Conservation (phyloP, 768 basidiomycete genomes). For the Phlegmacium glaucopus region DNA sequence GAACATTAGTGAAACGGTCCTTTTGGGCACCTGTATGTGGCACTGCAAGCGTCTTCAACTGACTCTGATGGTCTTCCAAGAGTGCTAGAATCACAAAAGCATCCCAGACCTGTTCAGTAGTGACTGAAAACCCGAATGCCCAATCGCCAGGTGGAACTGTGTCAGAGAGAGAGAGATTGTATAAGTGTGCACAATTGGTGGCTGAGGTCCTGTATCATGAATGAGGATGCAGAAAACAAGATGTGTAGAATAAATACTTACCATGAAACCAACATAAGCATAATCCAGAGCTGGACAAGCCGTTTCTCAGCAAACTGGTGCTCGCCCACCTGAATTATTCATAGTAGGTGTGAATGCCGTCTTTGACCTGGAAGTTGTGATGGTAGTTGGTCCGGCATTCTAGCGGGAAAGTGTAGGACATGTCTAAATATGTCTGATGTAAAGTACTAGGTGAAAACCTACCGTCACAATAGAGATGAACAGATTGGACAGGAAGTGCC, state of each 20-base stretch:
- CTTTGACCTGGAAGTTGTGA: background rate
- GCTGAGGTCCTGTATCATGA: conserved; percentile 7
- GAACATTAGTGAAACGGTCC: background rate
- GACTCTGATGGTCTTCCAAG: too few species aligned
- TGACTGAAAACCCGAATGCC: background rate
- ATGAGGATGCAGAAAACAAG: too few species aligned
- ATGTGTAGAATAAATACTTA: too few species aligned
- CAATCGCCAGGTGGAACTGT: too few species aligned
- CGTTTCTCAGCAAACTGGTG: conserved; percentile 13
- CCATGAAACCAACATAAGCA: conserved; percentile 7
- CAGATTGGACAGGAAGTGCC: background rate
- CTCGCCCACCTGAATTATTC: conserved; percentile 2
- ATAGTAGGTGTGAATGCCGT: background rate
- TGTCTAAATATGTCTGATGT: background rate
- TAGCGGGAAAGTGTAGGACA: too few species aligned
- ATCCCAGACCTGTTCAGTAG: conserved; percentile 1
- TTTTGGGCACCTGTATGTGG: background rate
- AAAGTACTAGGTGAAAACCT: background rate
- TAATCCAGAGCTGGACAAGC: conserved; percentile 13
- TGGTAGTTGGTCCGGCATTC: too few species aligned
- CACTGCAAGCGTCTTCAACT: background rate
- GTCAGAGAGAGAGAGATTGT: background rate
- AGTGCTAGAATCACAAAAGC: background rate
- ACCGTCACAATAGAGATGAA: background rate
- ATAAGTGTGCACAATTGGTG: conserved; percentile 8